Base-by-base conservation (phyloP, 306 rosid species). In the Acmispon strigosus region DNA sequence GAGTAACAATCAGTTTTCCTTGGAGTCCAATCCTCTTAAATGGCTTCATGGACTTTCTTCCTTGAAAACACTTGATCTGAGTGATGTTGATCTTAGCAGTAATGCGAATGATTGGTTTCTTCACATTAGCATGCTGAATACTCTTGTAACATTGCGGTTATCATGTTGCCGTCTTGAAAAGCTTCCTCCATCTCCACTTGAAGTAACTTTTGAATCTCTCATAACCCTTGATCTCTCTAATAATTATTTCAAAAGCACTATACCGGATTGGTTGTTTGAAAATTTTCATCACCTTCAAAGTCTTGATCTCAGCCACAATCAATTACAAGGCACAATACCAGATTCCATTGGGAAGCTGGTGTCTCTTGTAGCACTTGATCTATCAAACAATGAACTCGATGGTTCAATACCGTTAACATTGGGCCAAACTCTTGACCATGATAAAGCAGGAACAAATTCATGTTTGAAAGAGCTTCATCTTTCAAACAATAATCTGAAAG, bases 211-310 rank as follows among this genome's bases (percentile, higher is more conserved):
- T 8, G 17, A 29, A 1, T 58, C 49, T 1, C 76, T 71, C n/a
- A 1, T 5, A 57, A 24, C 7, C 0, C 77, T 73, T 7, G 70
- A 73, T 24, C 70, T 73, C 2, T 73, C 77, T 14, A 0, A 1
- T 20, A 62, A 73, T 50, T 0, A 0, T 62, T 73, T 73, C 14
- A 0, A 0, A 13, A 18, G 0, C 6, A 1, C 4, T 2, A n/a
- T 73, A 9, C 77, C 70, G 36, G 4, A n/a, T n/a, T 73, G 70
- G 77, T 50, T 73, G 62, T 73, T 61, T 62, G 10, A 73, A 47
- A 50, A 17, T 13, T 10, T 51, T 0, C 44, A 14, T 50, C 4
- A 17, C 47, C n/a, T 73, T 36, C 62, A n/a, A 19, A 3, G 29
- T 10, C 70, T 73, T 62, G n/a, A 61, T 50, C 70, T 73, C 7